These are phyloP conservation scores for Backusella circina DNA, from an alignment of 192 early-diverging fungal genomes.

Conservation along the genomic window DNA sequence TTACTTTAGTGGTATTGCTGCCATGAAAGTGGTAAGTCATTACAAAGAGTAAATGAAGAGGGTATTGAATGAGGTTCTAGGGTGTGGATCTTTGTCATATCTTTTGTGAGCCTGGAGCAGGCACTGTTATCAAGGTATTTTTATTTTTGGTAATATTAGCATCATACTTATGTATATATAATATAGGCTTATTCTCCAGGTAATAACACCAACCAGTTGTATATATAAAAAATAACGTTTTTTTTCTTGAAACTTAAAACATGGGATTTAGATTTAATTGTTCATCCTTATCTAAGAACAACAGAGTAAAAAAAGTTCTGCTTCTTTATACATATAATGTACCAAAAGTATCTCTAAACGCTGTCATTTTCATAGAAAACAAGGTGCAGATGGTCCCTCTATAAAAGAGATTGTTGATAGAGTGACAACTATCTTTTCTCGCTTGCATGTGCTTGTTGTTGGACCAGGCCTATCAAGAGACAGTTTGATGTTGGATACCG, in stretches of 20 bases:
- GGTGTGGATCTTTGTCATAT: conserved; percentile 86
- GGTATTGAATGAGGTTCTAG: background rate
- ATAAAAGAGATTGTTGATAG: conserved; percentile 43
- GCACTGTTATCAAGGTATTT: conserved; percentile 66
- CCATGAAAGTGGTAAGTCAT: conserved; percentile 61
- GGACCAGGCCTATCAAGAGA: conserved; percentile 92
- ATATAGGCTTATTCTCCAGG: conserved; percentile 44
- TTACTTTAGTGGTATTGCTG: conserved; percentile 76
- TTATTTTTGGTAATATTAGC: background rate
- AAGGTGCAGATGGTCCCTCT: background rate
- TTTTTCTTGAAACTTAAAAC: background rate
- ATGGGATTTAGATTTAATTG: conserved; percentile 70
- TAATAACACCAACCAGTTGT: conserved; percentile 6
- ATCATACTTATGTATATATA: conserved; percentile 6
- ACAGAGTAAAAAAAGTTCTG: conserved; percentile 22
- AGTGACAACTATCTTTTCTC: conserved; percentile 50
- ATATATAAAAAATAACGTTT: too few species aligned
- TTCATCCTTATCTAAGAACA: conserved; percentile 79
- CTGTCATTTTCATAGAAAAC: background rate
- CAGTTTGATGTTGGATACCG: conserved; percentile 57
- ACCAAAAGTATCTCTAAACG: too few species aligned
- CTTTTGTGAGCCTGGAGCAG: conserved; percentile 80
- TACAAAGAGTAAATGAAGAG: background rate
- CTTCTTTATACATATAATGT: too few species aligned
- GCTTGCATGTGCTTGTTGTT: conserved; percentile 82